Base-by-base conservation (phyloP, 306 rosid species). In the Ziziphus jujuba region DNA sequence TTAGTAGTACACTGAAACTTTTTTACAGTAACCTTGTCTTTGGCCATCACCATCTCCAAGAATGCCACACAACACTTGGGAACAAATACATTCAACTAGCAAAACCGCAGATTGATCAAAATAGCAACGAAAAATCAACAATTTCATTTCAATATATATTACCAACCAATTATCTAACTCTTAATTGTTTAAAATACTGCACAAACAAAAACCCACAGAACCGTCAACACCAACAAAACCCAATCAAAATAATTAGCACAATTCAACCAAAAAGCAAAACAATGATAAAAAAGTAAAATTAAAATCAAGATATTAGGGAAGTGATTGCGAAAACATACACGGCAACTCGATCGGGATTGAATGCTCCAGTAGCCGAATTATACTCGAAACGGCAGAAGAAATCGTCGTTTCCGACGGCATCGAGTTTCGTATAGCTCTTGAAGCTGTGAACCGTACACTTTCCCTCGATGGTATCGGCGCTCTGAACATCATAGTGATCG, bases 371-470 rank as follows among this genome's bases (percentile, higher is more conserved):
- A 33, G 97, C 28, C 51, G 99, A 95, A 69, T 95, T 95, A 61
- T 95, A 95, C 78, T 95, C 97, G 57, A 95, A 95, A 14, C 99
- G 99, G 65, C 97, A 95, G 78, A 95, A 95, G 96, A 90, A 95
- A 63, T 95, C 99, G 53, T 95, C 99, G 73, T 82, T 95, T 2
- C 99, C 99, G 20, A 95, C 99, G 0, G 97, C 97, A 60, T 95
- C 99, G 34, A 95, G 99, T 85, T 90, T 95, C 2, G 95, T 90
- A 71, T 95, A 95, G 79, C 89, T 81, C 86, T 85, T 90, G 68
- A 95, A 95, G 50, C 82, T 85, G 64, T 95, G 99, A 53, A 95
- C 99, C 61, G 86, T 88, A 74, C 99, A 95, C 96, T 87, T 95
- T 5, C 72, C 97, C 78, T 95, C 99, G 36, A 95, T 76, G 0